Base-by-base conservation (phyloP, 1,139 yeast genomes). In the Geotrichum phurueaensis region DNA sequence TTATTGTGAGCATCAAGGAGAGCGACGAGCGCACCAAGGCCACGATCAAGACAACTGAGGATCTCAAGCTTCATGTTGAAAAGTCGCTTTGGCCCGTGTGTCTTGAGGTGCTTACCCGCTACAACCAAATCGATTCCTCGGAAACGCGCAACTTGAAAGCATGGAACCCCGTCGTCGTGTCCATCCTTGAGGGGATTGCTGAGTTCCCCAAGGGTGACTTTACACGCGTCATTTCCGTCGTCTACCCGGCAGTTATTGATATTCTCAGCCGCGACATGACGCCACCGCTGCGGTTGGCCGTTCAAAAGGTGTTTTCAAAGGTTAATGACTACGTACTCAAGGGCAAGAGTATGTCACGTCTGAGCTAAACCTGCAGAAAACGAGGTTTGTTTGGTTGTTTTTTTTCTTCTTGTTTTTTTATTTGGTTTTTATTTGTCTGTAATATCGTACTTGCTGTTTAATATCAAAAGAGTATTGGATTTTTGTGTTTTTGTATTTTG, bases 121-220 rank as follows among this genome's bases (percentile, higher is more conserved):
- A 84, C 72, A 81, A 86, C 47, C 81, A 81, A 10, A 80, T 91
- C 66, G 96, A 89, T 66, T 78, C 83, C 50, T 83, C 85, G 56
- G 79, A 91, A 74, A 89, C 86, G 65, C 81, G 96, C 67, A 89
- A 89, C 71, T 84, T 92, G 50, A 79, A 83, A 29, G 87, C 96
- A 2, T 88, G 97, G 95, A 82, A 88, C 69, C 98, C 98, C 0
- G 97, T 94, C 27, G 89, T 92, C 51, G 86, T 89, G 51, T 96
- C 89, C 69, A 87, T 94, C 43, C 78, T 86, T 65, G 91, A 87
- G 71, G 97, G 96, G 4, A 87, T 86, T 70, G 81, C 84, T 54
- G 89, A 85, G 69, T 81, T 94, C 66, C 89, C 87, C 66, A 88
- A 86, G 55, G 83, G 75, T 1, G 97, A 94, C 72, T 92, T 94